Conservation (phyloP, 2,329 filamentous ascomycete species). For the Colletotrichum cereale region DNA sequence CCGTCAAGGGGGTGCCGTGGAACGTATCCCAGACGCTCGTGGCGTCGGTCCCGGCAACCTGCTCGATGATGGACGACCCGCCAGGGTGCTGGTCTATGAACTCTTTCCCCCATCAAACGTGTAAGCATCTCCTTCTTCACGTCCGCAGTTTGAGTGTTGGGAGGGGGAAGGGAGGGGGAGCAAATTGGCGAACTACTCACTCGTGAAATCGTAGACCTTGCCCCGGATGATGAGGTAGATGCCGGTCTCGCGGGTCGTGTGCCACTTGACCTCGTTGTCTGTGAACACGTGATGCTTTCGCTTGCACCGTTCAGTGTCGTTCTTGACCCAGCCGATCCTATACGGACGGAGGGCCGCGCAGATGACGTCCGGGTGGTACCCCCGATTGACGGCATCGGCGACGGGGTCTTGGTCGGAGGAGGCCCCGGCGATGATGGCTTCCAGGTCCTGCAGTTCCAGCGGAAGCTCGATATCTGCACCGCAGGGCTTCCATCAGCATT, state of each 20-base stretch:
- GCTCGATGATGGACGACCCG: background rate
- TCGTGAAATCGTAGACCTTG: background rate
- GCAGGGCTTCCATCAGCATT: background rate
- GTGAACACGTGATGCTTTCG: background rate
- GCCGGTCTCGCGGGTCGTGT: background rate
- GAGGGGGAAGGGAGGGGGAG: too few relatives aligned
- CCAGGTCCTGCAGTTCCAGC: background rate
- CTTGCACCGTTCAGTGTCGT: too few relatives aligned
- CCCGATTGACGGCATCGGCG: background rate
- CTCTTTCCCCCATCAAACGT: background rate
- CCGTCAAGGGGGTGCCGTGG: background rate
- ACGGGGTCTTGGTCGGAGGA: background rate
- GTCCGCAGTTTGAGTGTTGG: fast-evolving
- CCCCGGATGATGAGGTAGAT: slow-evolving; percentile 6
- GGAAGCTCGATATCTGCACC: background rate
- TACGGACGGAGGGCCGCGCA: background rate
- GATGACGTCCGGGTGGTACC: background rate
- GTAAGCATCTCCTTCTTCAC: background rate
- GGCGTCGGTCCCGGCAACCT: background rate
- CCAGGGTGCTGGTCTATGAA: background rate
- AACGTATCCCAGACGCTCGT: background rate
- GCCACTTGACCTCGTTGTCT: slow-evolving; percentile 2
- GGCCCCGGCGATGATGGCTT: background rate
- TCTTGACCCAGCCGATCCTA: background rate
- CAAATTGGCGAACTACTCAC: background rate